Evolutionary conservation across 2,329 filamentous ascomycete species (phyloP).

Genomic region (Trichoderma semiorbis): DNA sequence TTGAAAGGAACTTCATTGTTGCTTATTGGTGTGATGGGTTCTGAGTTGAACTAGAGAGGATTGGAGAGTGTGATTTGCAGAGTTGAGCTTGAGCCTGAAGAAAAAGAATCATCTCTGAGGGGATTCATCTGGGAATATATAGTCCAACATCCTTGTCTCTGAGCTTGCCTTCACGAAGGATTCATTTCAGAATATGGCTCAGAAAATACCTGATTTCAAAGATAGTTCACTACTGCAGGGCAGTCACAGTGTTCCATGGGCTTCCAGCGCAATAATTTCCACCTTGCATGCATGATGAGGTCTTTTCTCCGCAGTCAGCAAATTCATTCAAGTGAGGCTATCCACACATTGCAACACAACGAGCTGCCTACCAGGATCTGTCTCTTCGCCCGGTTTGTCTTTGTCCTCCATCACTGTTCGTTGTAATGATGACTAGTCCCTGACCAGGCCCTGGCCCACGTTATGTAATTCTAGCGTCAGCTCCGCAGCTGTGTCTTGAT

Average conservation of each 20-base stretch:
- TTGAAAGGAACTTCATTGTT: not conserved
- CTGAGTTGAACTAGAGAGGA: not conserved
- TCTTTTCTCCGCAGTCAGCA: not conserved
- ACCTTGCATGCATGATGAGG: not conserved
- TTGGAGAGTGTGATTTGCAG: not conserved
- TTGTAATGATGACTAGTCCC: not conserved
- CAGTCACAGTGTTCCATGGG: not conserved
- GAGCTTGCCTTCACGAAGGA: not conserved
- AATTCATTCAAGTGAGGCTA: not conserved
- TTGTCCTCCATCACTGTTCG: not conserved
- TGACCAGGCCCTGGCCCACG: not conserved
- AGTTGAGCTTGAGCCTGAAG: not conserved
- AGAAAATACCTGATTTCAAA: not conserved
- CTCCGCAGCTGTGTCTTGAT: not conserved
- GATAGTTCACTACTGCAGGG: not conserved
- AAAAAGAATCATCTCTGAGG: not conserved
- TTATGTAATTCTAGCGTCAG: constrained; percentile 13
- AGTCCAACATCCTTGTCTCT: not conserved
- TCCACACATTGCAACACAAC: not conserved
- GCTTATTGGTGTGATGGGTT: not conserved
- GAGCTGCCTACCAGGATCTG: not conserved
- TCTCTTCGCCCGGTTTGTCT: not conserved
- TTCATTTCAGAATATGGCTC: not conserved
- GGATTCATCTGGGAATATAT: not conserved
- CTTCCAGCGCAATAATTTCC: not conserved